Base-by-base conservation (phyloP, 805 yeast genomes). In the Teunomyces atbi region DNA sequence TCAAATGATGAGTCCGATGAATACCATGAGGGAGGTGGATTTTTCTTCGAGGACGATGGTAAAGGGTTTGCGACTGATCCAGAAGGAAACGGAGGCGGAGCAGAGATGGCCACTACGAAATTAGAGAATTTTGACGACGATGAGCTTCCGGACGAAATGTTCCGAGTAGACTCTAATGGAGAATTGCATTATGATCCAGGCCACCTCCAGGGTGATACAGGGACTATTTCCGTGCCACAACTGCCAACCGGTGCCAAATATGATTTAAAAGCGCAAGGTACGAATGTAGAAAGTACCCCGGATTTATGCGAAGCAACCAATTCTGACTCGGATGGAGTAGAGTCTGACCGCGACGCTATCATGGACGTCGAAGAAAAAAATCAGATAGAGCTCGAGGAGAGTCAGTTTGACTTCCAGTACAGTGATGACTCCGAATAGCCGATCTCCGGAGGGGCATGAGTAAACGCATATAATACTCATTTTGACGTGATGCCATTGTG, bases 21-120 rank as follows among this genome's bases (percentile, higher is more conserved):
- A 3, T 15, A 45, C 10, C 47, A 46, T 5, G 37, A 47, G 12
- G 65, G 54, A 6, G 69, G 65, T 13, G 67, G 66, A 11, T 62
- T 61, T 42, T n/a, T 58, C 3, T 26, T 42, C 8, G 61, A 55
- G 3, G 42, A 33, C 7, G 37, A 48, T 16, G 26, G n/a, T 12
- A 20, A 26, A n/a, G 30, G 13, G 26, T 6, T 1, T 12, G 11
- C 8, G 26, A 23, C 26, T 26, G 47, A 41, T n/a, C 36, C 6
- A 38, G 47, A 45, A 12, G 16, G 26, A 13, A 32, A 35, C 12
- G 44, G 44, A 19, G 41, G 33, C 30, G 26, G n/a, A 13, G 28
- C 8, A 16, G 26, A 23, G 8, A 23, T 23, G 26, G 26, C 26
- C 26, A 23, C 11, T 23, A 23, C 26, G 11, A 4, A 23, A 23